Evolutionary conservation across 495 filamentous ascomycete genomes (phyloP).

Genomic region (Neurospora terricola): DNA sequence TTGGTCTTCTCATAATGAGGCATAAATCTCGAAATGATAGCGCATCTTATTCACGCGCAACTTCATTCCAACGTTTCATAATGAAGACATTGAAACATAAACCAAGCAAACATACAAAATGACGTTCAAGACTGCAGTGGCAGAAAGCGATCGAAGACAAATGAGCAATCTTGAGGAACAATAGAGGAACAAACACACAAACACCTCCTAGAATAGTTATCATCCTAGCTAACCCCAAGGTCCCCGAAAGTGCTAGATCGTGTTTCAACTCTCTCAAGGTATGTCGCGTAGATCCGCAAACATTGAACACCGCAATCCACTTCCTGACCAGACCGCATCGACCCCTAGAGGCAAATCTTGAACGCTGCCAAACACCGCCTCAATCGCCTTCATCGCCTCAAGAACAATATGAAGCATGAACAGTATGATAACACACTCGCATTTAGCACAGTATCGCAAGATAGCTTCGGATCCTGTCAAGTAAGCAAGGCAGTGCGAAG

Average conservation of each 20-base stretch:
- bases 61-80: neutral
- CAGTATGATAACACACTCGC: neutral
- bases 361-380: neutral
- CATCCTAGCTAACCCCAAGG: neutral
- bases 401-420: neutral
- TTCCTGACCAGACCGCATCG: neutral
- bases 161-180: neutral
- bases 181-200: neutral
- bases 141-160: neutral
- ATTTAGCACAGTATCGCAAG: neutral
- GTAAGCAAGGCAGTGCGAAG: neutral
- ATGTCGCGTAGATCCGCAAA: neutral
- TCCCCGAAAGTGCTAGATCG: neutral
- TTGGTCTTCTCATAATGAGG: neutral
- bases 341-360: neutral
- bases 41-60: neutral
- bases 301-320: neutral
- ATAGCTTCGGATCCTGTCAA: neutral
- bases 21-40: neutral
- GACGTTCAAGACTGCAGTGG: neutral
- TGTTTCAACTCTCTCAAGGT: neutral
- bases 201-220: neutral
- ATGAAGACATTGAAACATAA: neutral
- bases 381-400: neutral
- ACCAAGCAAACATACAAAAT: neutral